Conservation (phyloP, 306 rosid species). For the Fagus crenata region DNA sequence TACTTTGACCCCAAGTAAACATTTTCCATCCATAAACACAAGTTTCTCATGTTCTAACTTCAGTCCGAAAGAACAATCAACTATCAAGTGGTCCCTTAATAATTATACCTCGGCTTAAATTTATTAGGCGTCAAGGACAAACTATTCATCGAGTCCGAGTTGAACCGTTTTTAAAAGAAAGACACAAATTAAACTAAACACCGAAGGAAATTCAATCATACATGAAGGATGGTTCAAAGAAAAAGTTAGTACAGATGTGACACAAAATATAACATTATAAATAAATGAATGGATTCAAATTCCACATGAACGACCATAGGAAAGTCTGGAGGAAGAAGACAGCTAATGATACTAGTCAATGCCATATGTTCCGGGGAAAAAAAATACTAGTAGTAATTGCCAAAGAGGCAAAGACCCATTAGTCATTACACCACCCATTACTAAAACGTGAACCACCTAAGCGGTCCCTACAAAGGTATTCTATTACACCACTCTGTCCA, state of each 20-base stretch:
- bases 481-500: neutral
- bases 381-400: neutral
- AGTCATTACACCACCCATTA: neutral
- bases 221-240: neutral
- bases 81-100: no score
- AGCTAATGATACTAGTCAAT: neutral
- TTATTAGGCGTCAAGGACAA: no score
- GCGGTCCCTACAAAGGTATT: neutral
- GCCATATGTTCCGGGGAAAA: no score
- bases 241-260: neutral
- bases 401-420: neutral
- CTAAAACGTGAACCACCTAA: slow-evolving; percentile 16
- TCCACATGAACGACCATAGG: neutral
- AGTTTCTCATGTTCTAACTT: no score
- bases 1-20: no score
- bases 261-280: neutral
- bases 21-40: no score
- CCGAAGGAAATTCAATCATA: no score
- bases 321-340: slow-evolving; percentile 8
- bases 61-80: no score
- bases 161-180: no score
- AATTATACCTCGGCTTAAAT: no score
- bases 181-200: no score
- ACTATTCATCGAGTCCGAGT: no score
- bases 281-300: slow-evolving; percentile 10